Percentiles rank a stretch among this genome's conserved stretches.
Evolutionary conservation across 2,329 filamentous ascomycete genomes (phyloP).

Genomic region (Aspergillus calidoustus): DNA sequence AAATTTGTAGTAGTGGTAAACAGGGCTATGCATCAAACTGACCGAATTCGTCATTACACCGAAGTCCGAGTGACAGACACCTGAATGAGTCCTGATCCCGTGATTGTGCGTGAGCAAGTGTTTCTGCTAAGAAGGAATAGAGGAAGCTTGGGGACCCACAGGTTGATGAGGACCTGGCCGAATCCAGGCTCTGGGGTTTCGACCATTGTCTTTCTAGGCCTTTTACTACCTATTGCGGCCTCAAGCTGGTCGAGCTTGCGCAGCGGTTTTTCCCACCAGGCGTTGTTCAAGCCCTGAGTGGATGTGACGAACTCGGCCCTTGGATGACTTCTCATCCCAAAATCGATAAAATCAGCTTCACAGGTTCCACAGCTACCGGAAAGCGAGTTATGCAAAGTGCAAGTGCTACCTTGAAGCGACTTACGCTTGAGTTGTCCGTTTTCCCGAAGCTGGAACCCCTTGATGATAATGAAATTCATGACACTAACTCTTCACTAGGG

Average conservation of each 20-base stretch:
- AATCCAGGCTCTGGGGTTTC: conserved; percentile 68
- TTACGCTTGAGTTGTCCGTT: conserved; percentile 42
- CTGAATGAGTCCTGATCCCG: conserved; percentile 59
- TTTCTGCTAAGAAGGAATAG: background rate
- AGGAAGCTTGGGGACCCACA: conserved; percentile 43
- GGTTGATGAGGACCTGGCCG: conserved; percentile 66
- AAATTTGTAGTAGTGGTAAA: background rate
- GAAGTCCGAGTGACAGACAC: conserved; percentile 68
- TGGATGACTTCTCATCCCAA: conserved; percentile 11
- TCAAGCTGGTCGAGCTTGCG: background rate
- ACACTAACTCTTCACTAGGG: conserved; percentile 14
- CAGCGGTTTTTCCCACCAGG: background rate
- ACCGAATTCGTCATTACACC: conserved; percentile 58
- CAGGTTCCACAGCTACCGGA: conserved; percentile 22
- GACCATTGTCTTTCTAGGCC: conserved; percentile 51
- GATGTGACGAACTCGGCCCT: background rate
- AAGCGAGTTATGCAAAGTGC: conserved; percentile 28
- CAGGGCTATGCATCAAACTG: conserved; percentile 1
- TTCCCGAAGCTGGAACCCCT: too few species aligned
- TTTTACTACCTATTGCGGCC: background rate
- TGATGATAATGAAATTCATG: too few species aligned
- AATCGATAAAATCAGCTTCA: conserved; percentile 24
- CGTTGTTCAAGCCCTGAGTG: conserved; percentile 9
- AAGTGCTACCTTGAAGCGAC: conserved; percentile 41
- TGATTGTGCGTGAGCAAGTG: background rate